A percentile compares a stretch with the other conserved stretches of the same genome.
phyloP scores from a whole-genome alignment of 2,329 filamentous ascomycete species.

The Ceratocystis cubensis region DNA sequence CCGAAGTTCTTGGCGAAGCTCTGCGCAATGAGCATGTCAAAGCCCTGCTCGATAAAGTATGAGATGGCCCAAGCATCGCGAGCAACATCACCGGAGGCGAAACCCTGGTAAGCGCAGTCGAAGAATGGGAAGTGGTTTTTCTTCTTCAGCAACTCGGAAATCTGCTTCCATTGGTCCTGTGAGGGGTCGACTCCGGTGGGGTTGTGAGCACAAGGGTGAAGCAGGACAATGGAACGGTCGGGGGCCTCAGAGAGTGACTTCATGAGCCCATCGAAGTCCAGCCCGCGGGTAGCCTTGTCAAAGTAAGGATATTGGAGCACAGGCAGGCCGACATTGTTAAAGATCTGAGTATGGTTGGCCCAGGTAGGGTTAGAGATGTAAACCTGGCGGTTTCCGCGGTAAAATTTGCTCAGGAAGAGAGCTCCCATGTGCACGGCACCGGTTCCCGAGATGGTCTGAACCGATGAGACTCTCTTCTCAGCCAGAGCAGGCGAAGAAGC shows the following conservation, averaged over 20 bases:
- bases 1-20: constrained; percentile 98
- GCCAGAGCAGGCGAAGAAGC: constrained; percentile 64
- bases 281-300: constrained; percentile 70
- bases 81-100: constrained; percentile 78
- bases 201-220: constrained; percentile 96
- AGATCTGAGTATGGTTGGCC: constrained; percentile 99
- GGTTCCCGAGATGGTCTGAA: constrained; percentile 96
- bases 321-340: constrained; percentile 71
- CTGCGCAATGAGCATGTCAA: constrained; percentile 78
- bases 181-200: constrained; percentile 95
- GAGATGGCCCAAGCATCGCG: constrained; percentile 85
- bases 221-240: constrained; percentile 69
- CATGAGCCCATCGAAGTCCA: constrained; percentile 87
- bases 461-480: constrained; percentile 66
- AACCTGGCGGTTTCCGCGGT: constrained; percentile 58
- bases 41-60: constrained; percentile 85
- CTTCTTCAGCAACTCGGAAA: constrained; percentile 62
- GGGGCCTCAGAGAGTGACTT: constrained; percentile 56
- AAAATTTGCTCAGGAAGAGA: constrained; percentile 87
- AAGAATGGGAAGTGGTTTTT: constrained; percentile 95
- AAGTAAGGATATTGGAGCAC: constrained; percentile 90
- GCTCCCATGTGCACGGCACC: constrained; percentile 88
- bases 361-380: constrained; percentile 94
- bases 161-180: constrained; percentile 83
- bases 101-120: constrained; percentile 94